A percentile compares a stretch with the other conserved stretches of the same genome.
phyloP scores from a whole-genome alignment of 2,329 filamentous ascomycete species.

The Pseudocercospora fijiensis region DNA sequence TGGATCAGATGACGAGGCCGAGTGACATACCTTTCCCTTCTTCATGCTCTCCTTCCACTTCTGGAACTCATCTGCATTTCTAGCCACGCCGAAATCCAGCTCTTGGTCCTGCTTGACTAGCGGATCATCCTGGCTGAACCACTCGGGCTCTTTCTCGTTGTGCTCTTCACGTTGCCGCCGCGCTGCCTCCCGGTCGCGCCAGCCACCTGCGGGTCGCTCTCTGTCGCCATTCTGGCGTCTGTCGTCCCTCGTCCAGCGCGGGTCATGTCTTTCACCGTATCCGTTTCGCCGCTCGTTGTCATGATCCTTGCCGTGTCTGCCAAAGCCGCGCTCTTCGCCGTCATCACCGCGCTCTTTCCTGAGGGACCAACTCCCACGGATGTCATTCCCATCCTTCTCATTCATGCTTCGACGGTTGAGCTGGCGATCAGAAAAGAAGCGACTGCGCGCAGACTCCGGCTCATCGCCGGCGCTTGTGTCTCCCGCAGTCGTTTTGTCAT shows the following conservation, averaged over 20 bases:
- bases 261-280: slow-evolving; percentile 67
- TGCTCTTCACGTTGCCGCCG: slow-evolving; percentile 47
- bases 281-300: slow-evolving; percentile 63
- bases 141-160: slow-evolving; percentile 81
- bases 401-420: slow-evolving; percentile 42
- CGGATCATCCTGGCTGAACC: slow-evolving; percentile 73
- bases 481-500: slow-evolving; percentile 35
- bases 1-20: neutral
- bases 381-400: slow-evolving; percentile 46
- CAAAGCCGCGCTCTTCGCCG: slow-evolving; percentile 57
- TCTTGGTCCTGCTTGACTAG: slow-evolving; percentile 63
- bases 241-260: slow-evolving; percentile 55
- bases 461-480: slow-evolving; percentile 39
- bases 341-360: slow-evolving; percentile 56
- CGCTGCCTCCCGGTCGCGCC: slow-evolving; percentile 50
- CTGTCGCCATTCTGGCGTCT: slow-evolving; percentile 42
- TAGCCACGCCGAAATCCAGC: slow-evolving; percentile 40
- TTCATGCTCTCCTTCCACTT: slow-evolving; percentile 92
- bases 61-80: slow-evolving; percentile 88
- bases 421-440: slow-evolving; percentile 47
- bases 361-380: slow-evolving; percentile 71
- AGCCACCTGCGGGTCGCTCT: slow-evolving; percentile 52
- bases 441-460: slow-evolving; percentile 37
- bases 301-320: slow-evolving; percentile 42
- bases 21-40: slow-evolving; percentile 39